Percentiles rank a stretch among this genome's conserved stretches.
Conservation (phyloP, 2,329 filamentous ascomycete species). For the Plenodomus biglobosus region DNA sequence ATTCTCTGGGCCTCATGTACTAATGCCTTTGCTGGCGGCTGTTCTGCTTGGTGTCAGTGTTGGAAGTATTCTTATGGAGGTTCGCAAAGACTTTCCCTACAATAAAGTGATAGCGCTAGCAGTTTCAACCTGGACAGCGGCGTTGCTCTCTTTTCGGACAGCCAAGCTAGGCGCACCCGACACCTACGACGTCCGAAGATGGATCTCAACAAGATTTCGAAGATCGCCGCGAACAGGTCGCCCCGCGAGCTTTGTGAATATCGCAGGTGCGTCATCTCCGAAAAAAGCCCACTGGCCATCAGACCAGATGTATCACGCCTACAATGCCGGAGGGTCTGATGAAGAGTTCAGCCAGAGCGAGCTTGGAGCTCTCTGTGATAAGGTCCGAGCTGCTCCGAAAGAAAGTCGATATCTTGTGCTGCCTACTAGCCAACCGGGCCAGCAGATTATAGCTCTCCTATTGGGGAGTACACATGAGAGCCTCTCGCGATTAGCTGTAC, state of each 20-base stretch:
- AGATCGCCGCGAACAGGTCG: constrained; percentile 3
- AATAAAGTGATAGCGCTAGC: constrained; percentile 53
- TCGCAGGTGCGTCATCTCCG: constrained; percentile 27
- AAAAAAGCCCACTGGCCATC: constrained; percentile 22
- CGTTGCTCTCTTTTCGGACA: constrained; percentile 51
- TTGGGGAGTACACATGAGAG: constrained; percentile 43
- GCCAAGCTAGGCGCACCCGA: constrained; percentile 54
- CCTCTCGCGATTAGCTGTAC: constrained; percentile 37
- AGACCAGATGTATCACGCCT: constrained; percentile 46
- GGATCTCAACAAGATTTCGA: constrained; percentile 26
- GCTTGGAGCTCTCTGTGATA: constrained; percentile 51
- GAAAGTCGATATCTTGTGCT: constrained; percentile 49
- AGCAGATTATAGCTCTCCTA: constrained; percentile 49
- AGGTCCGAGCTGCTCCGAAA: constrained; percentile 44
- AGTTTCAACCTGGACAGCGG: constrained; percentile 55
- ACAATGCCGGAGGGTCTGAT: constrained; percentile 48
- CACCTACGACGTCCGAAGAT: constrained; percentile 29
- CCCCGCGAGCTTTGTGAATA: constrained; percentile 25
- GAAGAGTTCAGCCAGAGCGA: constrained; percentile 55
- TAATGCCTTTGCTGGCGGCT: constrained; percentile 53
- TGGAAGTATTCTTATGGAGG: constrained; percentile 49
- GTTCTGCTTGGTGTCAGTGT: constrained; percentile 50
- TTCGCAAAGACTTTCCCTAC: constrained; percentile 48
- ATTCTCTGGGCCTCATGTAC: constrained; percentile 53
- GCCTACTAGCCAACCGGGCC: constrained; percentile 47